A percentile compares a stretch with the other conserved stretches of the same genome.
phyloP scores from a whole-genome alignment of 768 basidiomycete species.

The Tulasnella calospora region DNA sequence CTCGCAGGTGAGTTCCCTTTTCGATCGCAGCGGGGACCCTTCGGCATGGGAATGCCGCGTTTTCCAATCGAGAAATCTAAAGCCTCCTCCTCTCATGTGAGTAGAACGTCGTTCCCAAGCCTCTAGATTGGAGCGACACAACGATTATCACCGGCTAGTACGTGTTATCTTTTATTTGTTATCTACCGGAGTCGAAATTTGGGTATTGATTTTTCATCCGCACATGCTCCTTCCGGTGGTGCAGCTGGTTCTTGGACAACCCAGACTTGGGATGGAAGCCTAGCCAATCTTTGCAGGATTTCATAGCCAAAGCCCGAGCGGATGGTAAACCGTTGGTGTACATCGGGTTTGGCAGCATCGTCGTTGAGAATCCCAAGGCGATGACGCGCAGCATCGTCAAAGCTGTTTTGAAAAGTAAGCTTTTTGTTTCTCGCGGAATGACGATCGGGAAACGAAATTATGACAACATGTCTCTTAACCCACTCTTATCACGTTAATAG shows the following conservation, averaged over 20 bases:
- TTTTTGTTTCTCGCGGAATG: neutral
- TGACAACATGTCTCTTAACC: neutral
- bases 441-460: too few species aligned
- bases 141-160: conserved; percentile 55
- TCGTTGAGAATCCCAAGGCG: conserved; percentile 54
- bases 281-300: conserved; percentile 46
- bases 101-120: conserved; percentile 58
- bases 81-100: neutral
- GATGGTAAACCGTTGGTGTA: conserved; percentile 62
- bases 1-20: conserved; percentile 41
- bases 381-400: conserved; percentile 55
- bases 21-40: neutral
- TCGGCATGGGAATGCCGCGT: conserved; percentile 8
- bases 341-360: conserved; percentile 67
- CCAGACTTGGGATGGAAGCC: conserved; percentile 57
- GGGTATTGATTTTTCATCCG: neutral
- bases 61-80: neutral
- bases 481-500: conserved; percentile 33
- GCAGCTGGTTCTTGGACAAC: conserved; percentile 62
- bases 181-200: neutral
- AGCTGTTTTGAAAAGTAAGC: conserved; percentile 55
- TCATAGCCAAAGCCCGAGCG: conserved; percentile 51
- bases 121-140: conserved; percentile 63
- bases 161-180: conserved; percentile 30
- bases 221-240: neutral